Evolutionary conservation across 1,284 basidiomycete genomes (phyloP).

Genomic region (Xerocomus minutiporus): DNA sequence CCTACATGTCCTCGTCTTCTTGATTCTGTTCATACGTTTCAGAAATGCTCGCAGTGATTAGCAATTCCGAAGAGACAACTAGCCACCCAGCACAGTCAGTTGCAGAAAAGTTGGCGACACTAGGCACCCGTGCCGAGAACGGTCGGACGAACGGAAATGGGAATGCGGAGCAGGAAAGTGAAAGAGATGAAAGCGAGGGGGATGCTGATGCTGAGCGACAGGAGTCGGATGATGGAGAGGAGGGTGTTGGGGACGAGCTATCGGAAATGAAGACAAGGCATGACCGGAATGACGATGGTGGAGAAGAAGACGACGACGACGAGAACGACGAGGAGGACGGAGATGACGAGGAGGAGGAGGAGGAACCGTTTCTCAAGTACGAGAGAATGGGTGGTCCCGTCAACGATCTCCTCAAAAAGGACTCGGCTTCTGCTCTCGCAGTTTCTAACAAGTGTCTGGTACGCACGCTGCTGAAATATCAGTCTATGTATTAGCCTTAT

Average conservation of each 20-base stretch:
- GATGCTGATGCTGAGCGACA: conserved; percentile 4
- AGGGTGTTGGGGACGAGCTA: conserved; percentile 1
- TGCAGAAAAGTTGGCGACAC: conserved; percentile 4
- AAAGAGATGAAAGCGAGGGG: conserved; percentile 2
- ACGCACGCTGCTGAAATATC: conserved; percentile 23
- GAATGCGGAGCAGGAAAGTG: neutral
- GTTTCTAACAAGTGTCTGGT: conserved; percentile 78
- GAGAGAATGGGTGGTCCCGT: conserved; percentile 73
- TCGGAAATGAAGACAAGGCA: neutral
- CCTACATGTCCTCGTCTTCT: conserved; percentile 13
- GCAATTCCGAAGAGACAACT: neutral
- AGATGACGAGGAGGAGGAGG: conserved; percentile 62
- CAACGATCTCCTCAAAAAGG: conserved; percentile 81
- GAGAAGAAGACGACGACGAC: conserved; percentile 27
- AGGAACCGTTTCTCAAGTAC: conserved; percentile 90
- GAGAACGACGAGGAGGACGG: conserved; percentile 39
- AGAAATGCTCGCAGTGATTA: conserved; percentile 13
- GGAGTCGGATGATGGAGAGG: conserved; percentile 9
- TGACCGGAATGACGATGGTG: conserved; percentile 18
- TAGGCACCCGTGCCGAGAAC: neutral
- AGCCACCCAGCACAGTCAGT: neutral
- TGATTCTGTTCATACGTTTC: neutral
- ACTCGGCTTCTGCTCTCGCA: conserved; percentile 80
- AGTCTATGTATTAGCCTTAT: conserved; percentile 5
- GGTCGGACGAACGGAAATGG: conserved; percentile 21